Evolutionary conservation across 2,329 filamentous ascomycete species (phyloP).

Genomic region (Truncatella angustata): DNA sequence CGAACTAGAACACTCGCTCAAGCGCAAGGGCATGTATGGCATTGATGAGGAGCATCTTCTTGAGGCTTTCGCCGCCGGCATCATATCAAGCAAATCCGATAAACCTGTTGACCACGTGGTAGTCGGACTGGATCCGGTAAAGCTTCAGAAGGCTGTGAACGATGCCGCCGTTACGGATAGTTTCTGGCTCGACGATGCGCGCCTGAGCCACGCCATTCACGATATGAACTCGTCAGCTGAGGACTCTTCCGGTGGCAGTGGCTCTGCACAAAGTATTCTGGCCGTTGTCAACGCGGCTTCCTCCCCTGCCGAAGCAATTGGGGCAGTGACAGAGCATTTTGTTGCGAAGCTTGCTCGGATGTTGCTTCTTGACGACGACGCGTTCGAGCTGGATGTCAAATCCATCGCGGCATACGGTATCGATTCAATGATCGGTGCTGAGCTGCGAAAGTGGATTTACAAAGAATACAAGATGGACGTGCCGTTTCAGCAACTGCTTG

Average conservation of each 20-base stretch:
- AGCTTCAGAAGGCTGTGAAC: constrained; percentile 15
- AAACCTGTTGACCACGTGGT: constrained; percentile 14
- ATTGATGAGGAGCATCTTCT: constrained; percentile 28
- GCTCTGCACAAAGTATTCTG: constrained; percentile 12
- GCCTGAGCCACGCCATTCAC: constrained; percentile 18
- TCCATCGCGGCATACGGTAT: constrained; percentile 32
- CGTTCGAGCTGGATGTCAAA: constrained; percentile 16
- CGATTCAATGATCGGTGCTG: constrained; percentile 34
- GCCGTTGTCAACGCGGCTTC: constrained; percentile 13
- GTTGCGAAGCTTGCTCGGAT: constrained; percentile 20
- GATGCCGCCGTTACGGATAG: constrained; percentile 10
- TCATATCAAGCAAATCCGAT: constrained; percentile 14
- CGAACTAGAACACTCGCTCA: constrained; percentile 20
- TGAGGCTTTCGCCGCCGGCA: constrained; percentile 23
- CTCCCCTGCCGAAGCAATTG: background rate
- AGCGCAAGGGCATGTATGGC: constrained; percentile 26
- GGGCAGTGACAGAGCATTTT: constrained; percentile 14
- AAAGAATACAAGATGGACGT: constrained; percentile 32
- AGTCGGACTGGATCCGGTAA: constrained; percentile 14
- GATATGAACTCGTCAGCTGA: constrained; percentile 14
- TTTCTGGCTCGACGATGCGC: constrained; percentile 24
- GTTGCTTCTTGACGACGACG: constrained; percentile 20
- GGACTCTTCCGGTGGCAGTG: constrained; percentile 1
- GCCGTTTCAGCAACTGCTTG: constrained; percentile 33
- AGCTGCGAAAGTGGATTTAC: constrained; percentile 35